These are phyloP conservation scores for Panicum hallii DNA, from an alignment of 202 grass and related monocot genomes.

Conservation along the genomic window DNA sequence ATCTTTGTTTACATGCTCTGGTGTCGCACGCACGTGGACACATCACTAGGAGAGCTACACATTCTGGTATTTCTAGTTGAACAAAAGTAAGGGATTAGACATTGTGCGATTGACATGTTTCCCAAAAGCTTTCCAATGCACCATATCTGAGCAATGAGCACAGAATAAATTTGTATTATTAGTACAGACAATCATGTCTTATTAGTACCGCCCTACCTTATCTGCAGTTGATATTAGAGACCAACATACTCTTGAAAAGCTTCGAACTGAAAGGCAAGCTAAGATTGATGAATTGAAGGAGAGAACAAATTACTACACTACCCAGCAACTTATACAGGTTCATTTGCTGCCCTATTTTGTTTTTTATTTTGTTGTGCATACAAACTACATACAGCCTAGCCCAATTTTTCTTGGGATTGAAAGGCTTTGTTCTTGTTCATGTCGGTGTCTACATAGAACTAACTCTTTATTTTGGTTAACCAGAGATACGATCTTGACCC, in stretches of 20 bases:
- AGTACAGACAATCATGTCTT: background rate
- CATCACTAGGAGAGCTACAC: background rate
- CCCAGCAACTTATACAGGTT: slow-evolving; percentile 97
- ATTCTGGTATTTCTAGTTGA: background rate
- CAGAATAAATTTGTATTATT: background rate
- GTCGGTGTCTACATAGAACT: background rate
- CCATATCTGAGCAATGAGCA: background rate
- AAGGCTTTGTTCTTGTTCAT: background rate
- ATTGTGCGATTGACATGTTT: background rate
- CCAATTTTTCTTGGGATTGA: background rate
- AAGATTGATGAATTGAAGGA: slow-evolving; percentile 94
- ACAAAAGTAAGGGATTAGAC: background rate
- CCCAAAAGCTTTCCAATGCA: background rate
- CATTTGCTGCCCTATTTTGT: background rate
- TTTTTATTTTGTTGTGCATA: background rate
- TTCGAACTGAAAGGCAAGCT: slow-evolving; percentile 79
- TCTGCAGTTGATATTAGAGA: slow-evolving; percentile 79
- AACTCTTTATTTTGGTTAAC: slow-evolving; percentile 34
- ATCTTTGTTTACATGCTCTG: slow-evolving; percentile 8
- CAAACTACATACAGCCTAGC: background rate
- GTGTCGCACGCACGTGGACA: background rate
- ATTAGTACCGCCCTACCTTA: slow-evolving; percentile 16
- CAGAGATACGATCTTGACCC: slow-evolving; percentile 98
- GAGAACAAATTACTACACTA: slow-evolving; percentile 90
- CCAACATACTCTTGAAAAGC: slow-evolving; percentile 72